These are phyloP conservation scores for Pythium sukuiense DNA, from an alignment of 352 stramenopile species.

Conservation along the genomic window DNA sequence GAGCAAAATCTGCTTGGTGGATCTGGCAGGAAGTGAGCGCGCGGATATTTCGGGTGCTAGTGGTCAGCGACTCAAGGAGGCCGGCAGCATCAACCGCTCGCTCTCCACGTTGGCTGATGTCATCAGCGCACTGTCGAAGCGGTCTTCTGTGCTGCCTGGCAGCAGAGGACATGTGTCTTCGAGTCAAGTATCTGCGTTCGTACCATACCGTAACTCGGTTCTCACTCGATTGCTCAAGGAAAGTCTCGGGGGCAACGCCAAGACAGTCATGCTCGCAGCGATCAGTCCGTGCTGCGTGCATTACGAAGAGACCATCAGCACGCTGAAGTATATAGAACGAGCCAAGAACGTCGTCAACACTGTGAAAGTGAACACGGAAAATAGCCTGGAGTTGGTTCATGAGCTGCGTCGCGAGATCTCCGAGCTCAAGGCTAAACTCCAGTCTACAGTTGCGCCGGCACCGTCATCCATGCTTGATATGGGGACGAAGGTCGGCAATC, in stretches of 20 bases:
- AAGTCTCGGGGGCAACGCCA: conserved; percentile 76
- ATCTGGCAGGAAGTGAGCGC: conserved; percentile 71
- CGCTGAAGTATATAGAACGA: conserved; percentile 78
- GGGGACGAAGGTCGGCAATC: not conserved
- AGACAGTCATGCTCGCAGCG: conserved; percentile 86
- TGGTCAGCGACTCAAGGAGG: conserved; percentile 62
- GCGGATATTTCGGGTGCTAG: conserved; percentile 48
- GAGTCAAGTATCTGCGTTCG: conserved; percentile 40
- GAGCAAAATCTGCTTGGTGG: conserved; percentile 74
- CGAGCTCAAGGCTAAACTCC: conserved; percentile 45
- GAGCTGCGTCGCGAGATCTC: conserved; percentile 39
- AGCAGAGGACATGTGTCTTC: conserved; percentile 1
- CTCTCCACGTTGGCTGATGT: conserved; percentile 84
- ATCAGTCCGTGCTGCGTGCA: conserved; percentile 83
- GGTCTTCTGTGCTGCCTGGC: conserved; percentile 11
- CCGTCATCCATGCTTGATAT: not conserved
- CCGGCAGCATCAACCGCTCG: conserved; percentile 81
- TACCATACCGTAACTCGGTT: conserved; percentile 90
- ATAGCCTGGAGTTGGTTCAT: conserved; percentile 33
- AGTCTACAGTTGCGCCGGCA: conserved; percentile 8
- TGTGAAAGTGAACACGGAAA: conserved; percentile 38
- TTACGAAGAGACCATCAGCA: conserved; percentile 88
- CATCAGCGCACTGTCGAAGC: conserved; percentile 66
- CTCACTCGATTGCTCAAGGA: conserved; percentile 83
- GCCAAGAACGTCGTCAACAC: conserved; percentile 54